Base-by-base conservation (phyloP, 257 asterid genomes). In the Coffea eugenioides region DNA sequence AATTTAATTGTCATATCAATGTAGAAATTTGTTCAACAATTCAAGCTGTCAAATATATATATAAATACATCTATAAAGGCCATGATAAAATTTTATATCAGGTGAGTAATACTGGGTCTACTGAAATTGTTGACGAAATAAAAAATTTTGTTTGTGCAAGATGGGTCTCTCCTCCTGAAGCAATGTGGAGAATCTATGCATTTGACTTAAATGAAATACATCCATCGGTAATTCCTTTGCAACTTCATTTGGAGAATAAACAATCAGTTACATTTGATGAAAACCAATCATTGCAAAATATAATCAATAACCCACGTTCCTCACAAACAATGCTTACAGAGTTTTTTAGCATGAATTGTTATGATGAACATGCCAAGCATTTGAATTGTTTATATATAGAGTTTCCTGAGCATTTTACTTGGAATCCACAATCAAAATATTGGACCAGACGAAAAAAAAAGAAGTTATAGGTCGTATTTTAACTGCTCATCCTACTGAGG, bases 261-360 rank as follows among this genome's bases (percentile, higher is more conserved):
- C 72, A 67, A 3, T 12, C 31, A 0, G 2, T 59, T 6, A 5
- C 12, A 1, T 59, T 59, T 23, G 31, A 2, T 4, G 66, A 59
- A 59, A 59, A 71, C 0, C 39, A 23, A 2, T 21, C 31, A 0
- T 1, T 71, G 0, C 4, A 25, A 5, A 46, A 6, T 8, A 49
- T 46, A 3, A 1, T 46, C 3, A 23, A 0, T 3, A 45, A 25
- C 7, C 1, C 0, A 0, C 2, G 5, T 45, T 0, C 10, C 8
- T 41, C 27, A 0, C 15, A 12, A 25, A 45, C 59, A 0, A 71
- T 71, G 76, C 6, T 71, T 0, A 71, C 20, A 0, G 34, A 71
- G 3, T 71, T 43, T 25, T 45, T 71, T 43, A 2, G 8, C 3
- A 71, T 20, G 57, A 16, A 23, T 10, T 18, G 8, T 5, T 3